Evolutionary conservation across 148 eudicot genomes (phyloP), one percentile per base, ranked within the genome.

Genomic region (Rhododendron kiyosumense): DNA sequence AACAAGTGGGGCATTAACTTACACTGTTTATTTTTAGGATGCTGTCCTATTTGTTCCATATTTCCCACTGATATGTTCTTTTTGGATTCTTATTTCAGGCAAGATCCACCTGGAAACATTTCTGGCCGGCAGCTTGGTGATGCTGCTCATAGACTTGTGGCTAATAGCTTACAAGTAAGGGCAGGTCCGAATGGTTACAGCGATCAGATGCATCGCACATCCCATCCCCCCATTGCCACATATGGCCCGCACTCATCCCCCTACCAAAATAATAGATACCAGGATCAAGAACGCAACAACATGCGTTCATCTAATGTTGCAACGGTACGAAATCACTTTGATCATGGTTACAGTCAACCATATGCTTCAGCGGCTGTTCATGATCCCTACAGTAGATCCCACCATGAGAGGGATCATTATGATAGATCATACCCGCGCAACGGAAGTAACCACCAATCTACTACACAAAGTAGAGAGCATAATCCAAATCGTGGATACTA

Each of bases 121-220:
- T 87, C 94, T 76, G 98, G 98, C 45, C 89, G 89, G 67, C 96
- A 92, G 86, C 94, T 95, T 14, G 95, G 94, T 12, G 94, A 94
- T 49, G 98, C 95, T 57, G 98, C 98, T 63, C 95, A 92, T 88
- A 91, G 96, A 20, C 88, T 94, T 45, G 95, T 93, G 3, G 86
- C 28, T 41, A 95, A 95, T 76, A 94, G 94, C 88, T 90, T 95
- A 87, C 92, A 88, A 82, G 5, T 41, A 46, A 91, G 90, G 81
- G 45, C 78, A 38, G 86, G 89, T 65, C 86, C 85, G 30, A 87
- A 69, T 74, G 86, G 84, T 81, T 57, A 87, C 79, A 76, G 59
- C 28, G 86, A 82, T 83, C 92, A 88, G 69, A 57, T 48, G 84
- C 84, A 85, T 59, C 87, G 84, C 57, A 85, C 86, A 24, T 74